Percentiles rank a stretch among this genome's conserved stretches.
These are phyloP conservation scores for Oenanthe sinensis DNA, from an alignment of 129 eudicot species.

Conservation along the genomic window DNA sequence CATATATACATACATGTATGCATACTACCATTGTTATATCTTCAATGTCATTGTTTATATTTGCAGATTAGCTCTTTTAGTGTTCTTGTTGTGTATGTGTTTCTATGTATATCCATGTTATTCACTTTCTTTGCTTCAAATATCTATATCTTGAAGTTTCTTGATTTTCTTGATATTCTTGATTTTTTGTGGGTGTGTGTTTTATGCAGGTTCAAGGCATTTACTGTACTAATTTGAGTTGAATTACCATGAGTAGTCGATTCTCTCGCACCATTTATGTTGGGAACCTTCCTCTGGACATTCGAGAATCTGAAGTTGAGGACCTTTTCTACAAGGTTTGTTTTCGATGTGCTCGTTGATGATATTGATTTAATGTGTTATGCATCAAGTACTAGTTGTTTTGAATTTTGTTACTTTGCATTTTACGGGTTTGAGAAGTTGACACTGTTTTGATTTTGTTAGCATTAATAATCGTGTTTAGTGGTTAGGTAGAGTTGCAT, in stretches of 20 bases:
- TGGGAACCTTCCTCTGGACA: conserved; percentile 90
- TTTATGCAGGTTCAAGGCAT: conserved; percentile 24
- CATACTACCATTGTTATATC: too few relatives aligned
- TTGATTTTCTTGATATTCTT: too few relatives aligned
- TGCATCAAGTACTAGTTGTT: background rate
- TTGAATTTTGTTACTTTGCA: background rate
- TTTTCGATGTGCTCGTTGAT: background rate
- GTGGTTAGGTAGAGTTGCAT: background rate
- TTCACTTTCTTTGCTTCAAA: too few relatives aligned
- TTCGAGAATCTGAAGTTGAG: conserved; percentile 79
- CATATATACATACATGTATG: too few relatives aligned
- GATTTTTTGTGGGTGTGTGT: background rate
- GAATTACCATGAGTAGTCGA: conserved; percentile 66
- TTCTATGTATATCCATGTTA: too few relatives aligned
- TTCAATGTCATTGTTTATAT: too few relatives aligned
- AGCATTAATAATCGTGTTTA: background rate
- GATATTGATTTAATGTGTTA: background rate
- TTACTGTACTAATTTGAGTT: conserved; percentile 8
- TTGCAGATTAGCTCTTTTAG: too few relatives aligned
- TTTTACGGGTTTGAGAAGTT: background rate
- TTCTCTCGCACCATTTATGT: conserved; percentile 93
- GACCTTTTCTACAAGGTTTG: conserved; percentile 92
- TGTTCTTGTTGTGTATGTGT: too few relatives aligned
- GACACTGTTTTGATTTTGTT: background rate
- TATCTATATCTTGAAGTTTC: too few relatives aligned